phyloP scores from a whole-genome alignment of 495 filamentous ascomycete genomes.

The Aspergillus indologenus region DNA sequence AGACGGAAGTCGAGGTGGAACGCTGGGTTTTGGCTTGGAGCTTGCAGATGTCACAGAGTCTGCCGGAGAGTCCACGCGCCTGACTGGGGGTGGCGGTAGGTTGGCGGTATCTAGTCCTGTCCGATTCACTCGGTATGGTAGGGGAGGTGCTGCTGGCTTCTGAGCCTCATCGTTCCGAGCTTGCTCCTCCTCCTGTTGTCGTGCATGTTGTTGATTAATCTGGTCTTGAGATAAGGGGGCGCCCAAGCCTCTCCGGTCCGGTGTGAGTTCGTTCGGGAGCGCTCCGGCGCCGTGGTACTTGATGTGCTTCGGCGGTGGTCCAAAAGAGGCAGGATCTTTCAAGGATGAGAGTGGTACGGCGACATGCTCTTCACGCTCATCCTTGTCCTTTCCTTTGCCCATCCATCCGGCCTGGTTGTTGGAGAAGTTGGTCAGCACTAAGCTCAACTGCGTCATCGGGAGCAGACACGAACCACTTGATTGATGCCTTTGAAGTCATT shows the following conservation, averaged over 20 bases:
- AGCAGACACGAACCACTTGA: slow-evolving; percentile 46
- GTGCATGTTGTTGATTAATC: slow-evolving; percentile 26
- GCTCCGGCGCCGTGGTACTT: slow-evolving; percentile 52
- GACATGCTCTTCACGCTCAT: slow-evolving; percentile 43
- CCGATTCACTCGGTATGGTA: slow-evolving; percentile 66
- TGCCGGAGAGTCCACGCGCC: slow-evolving; percentile 49
- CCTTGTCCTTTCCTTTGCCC: slow-evolving; percentile 50
- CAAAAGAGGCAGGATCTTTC: slow-evolving; percentile 80
- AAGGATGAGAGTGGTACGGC: slow-evolving; percentile 72
- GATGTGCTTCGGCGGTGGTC: slow-evolving; percentile 74
- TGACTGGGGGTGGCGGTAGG: slow-evolving; percentile 68
- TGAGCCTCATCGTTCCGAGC: slow-evolving; percentile 40
- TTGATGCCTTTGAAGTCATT: slow-evolving; percentile 59
- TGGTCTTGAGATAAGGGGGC: slow-evolving; percentile 46
- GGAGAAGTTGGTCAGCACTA: slow-evolving; percentile 5
- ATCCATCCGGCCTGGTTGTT: slow-evolving; percentile 48
- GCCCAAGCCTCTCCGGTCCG: slow-evolving; percentile 47
- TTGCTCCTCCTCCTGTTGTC: slow-evolving; percentile 37
- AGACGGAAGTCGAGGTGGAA: slow-evolving; percentile 76
- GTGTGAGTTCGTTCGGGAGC: slow-evolving; percentile 45
- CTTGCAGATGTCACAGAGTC: slow-evolving; percentile 29
- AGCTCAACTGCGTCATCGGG: not conserved
- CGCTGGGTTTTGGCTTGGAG: slow-evolving; percentile 48
- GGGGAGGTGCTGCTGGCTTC: slow-evolving; percentile 52
- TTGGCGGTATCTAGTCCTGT: slow-evolving; percentile 66